Conservation (phyloP, 805 yeast genomes). For the Myxozyma neotropica region DNA sequence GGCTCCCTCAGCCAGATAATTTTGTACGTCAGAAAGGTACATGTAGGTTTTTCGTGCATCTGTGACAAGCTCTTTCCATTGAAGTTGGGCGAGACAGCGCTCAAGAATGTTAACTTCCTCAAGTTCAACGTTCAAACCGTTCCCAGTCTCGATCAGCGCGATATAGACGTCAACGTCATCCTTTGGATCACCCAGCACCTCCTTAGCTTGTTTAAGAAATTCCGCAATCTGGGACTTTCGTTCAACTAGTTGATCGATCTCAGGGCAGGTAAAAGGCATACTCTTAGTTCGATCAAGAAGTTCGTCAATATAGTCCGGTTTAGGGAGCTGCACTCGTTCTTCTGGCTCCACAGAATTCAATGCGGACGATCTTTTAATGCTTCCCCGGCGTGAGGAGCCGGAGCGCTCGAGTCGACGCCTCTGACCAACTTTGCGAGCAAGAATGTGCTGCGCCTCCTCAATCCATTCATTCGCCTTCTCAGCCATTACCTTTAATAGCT, state of each 20-base stretch:
- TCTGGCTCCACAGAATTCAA: background rate
- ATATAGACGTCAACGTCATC: conserved; percentile 51
- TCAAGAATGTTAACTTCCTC: conserved; percentile 51
- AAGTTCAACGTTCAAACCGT: conserved; percentile 59
- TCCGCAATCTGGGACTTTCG: conserved; percentile 55
- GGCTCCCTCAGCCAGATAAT: conserved; percentile 38
- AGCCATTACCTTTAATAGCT: conserved; percentile 48
- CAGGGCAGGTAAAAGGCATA: conserved; percentile 57
- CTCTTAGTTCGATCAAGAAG: conserved; percentile 53
- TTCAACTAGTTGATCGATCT: conserved; percentile 60
- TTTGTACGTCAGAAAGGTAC: conserved; percentile 35
- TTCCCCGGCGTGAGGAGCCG: conserved; percentile 28
- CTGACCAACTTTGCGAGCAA: conserved; percentile 51
- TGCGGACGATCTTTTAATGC: background rate
- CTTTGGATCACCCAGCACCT: conserved; percentile 40
- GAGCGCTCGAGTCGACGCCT: conserved; percentile 23
- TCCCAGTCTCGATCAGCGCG: conserved; percentile 60
- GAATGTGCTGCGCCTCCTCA: conserved; percentile 56
- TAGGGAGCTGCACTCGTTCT: conserved; percentile 25
- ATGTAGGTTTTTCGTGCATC: conserved; percentile 33
- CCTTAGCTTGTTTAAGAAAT: conserved; percentile 53
- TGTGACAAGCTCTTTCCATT: conserved; percentile 46
- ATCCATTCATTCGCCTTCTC: conserved; percentile 54
- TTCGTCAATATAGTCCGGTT: conserved; percentile 43
- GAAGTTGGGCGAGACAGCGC: conserved; percentile 44